phyloP scores from a whole-genome alignment of 164 flowering plant species.

The Sextonia rubra region DNA sequence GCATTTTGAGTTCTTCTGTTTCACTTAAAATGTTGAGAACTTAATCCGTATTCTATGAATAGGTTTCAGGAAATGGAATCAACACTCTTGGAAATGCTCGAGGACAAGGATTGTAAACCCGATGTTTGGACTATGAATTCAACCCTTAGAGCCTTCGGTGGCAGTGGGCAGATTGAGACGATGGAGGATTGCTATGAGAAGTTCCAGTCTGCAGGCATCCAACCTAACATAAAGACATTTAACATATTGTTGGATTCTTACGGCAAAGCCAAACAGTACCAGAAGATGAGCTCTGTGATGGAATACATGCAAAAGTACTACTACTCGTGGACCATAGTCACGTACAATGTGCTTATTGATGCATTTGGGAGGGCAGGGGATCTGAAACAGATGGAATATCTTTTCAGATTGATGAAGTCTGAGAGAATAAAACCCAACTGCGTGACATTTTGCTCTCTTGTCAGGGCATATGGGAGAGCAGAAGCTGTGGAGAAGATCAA shows the following conservation, averaged over 20 bases:
- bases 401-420: slow-evolving; percentile 85
- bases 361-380: slow-evolving; percentile 97
- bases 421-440: slow-evolving; percentile 87
- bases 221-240: slow-evolving; percentile 81
- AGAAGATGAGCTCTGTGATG: slow-evolving; percentile 94
- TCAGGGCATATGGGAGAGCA: slow-evolving; percentile 74
- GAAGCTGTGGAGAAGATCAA: slow-evolving; percentile 60
- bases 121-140: slow-evolving; percentile 99
- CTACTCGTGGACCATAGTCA: slow-evolving; percentile 84
- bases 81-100: slow-evolving; percentile 66
- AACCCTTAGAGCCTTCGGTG: slow-evolving; percentile 85
- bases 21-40: neutral
- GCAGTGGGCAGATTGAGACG: slow-evolving; percentile 81
- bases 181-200: slow-evolving; percentile 97
- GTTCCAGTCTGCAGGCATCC: slow-evolving; percentile 81
- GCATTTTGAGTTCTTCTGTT: neutral
- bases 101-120: slow-evolving; percentile 52
- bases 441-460: slow-evolving; percentile 84
- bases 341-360: slow-evolving; percentile 91
- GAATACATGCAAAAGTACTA: slow-evolving; percentile 93
- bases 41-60: slow-evolving; percentile 15
- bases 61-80: slow-evolving; percentile 92
- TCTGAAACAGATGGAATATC: slow-evolving; percentile 87
- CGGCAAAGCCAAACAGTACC: slow-evolving; percentile 62
- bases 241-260: slow-evolving; percentile 92